Conservation (phyloP, 768 basidiomycete species). For the Rhodotorula kratochvilovae region DNA sequence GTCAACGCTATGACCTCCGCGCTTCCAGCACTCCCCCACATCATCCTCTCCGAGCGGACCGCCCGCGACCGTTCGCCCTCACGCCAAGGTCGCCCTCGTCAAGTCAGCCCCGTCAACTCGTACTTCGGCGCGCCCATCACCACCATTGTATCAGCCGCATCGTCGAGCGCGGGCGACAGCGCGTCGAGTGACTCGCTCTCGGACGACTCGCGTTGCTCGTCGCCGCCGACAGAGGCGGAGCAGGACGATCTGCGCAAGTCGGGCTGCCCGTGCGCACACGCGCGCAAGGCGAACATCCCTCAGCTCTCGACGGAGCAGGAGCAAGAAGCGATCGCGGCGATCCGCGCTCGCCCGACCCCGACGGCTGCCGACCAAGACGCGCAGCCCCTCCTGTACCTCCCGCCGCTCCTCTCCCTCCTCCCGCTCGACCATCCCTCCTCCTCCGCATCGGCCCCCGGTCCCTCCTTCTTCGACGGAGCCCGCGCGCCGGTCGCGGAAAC, state of each 20-base stretch:
- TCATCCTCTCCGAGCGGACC: not conserved
- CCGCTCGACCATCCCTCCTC: slow-evolving; percentile 47
- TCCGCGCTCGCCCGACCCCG: not conserved
- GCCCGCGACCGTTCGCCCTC: not conserved
- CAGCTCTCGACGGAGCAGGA: not conserved
- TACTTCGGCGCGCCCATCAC: not conserved
- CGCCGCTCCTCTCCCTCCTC: slow-evolving; percentile 74
- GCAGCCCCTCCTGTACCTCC: slow-evolving; percentile 60
- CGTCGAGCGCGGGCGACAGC: not conserved
- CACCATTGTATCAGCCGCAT: not conserved
- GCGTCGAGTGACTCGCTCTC: not conserved
- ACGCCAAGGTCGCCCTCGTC: not conserved
- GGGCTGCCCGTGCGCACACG: not conserved
- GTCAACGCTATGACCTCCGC: not conserved
- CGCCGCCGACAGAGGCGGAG: not conserved
- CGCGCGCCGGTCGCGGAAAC: not conserved
- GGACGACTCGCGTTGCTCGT: not conserved
- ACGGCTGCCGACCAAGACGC: not conserved
- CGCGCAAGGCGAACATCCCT: not conserved
- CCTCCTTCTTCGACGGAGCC: not conserved
- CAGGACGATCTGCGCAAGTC: too few relatives aligned
- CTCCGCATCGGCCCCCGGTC: slow-evolving; percentile 21
- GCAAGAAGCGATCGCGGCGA: not conserved
- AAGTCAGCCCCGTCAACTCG: not conserved
- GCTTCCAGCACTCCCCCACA: not conserved